These are phyloP conservation scores for Tulasnella sp. DNA, from an alignment of 768 basidiomycete genomes.

Conservation along the genomic window DNA sequence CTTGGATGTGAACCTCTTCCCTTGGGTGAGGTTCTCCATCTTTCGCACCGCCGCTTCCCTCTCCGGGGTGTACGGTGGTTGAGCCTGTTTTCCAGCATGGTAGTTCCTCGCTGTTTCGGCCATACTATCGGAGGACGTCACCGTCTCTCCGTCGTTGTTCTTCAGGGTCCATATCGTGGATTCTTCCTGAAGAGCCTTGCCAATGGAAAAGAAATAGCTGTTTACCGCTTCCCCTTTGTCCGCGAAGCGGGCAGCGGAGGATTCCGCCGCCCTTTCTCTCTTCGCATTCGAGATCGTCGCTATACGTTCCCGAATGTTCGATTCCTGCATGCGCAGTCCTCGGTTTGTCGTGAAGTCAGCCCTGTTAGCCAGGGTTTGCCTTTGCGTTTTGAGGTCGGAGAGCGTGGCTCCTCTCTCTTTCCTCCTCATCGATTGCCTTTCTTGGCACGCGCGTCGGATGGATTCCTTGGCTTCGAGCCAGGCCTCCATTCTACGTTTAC, in stretches of 20 bases:
- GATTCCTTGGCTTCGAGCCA: conserved; percentile 12
- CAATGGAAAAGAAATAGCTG: neutral
- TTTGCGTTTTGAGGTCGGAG: no score
- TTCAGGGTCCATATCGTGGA: neutral
- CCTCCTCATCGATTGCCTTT: neutral
- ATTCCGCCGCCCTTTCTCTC: neutral
- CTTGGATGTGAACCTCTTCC: neutral
- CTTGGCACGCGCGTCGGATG: neutral
- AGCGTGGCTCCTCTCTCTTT: conserved; percentile 5
- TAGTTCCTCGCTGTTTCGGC: neutral
- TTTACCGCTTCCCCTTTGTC: neutral
- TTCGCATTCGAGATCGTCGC: neutral
- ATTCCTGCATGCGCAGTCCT: neutral
- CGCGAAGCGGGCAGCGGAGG: neutral
- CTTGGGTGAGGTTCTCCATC: neutral
- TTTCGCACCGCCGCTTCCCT: neutral
- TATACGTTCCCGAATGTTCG: neutral
- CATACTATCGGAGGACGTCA: neutral
- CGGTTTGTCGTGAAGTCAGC: neutral
- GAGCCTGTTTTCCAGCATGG: neutral
- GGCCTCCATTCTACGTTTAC: neutral
- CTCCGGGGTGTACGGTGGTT: neutral
- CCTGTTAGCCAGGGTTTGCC: neutral
- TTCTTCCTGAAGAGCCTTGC: neutral
- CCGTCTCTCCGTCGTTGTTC: neutral